Evolutionary conservation across 2,329 filamentous ascomycete species (phyloP).

Genomic region (Arthrobotrys pseudoclavata): DNA sequence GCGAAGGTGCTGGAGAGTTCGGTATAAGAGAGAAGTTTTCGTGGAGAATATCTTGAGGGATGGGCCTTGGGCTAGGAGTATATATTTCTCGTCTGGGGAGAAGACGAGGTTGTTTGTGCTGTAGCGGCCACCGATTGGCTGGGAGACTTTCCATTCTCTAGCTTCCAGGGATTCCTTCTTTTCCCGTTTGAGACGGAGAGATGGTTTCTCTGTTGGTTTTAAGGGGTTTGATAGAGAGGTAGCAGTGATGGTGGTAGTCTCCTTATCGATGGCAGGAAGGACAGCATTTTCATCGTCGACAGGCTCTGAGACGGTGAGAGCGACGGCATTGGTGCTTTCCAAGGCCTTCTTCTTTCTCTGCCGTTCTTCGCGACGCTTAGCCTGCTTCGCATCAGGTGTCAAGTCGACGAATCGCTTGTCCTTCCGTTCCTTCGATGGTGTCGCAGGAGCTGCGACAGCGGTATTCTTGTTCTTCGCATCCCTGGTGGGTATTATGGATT

Average conservation of each 20-base stretch:
- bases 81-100: slow-evolving; percentile 69
- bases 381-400: slow-evolving; percentile 47
- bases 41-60: slow-evolving; percentile 86
- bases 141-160: slow-evolving; percentile 73
- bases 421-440: slow-evolving; percentile 33
- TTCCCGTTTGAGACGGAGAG: slow-evolving; percentile 41
- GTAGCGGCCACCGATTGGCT: slow-evolving; percentile 68
- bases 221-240: slow-evolving; percentile 6
- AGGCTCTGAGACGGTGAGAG: slow-evolving; percentile 17
- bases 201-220: slow-evolving; percentile 40
- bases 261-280: slow-evolving; percentile 20
- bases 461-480: slow-evolving; percentile 18
- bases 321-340: slow-evolving; percentile 9
- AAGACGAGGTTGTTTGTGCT: slow-evolving; percentile 45
- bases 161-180: slow-evolving; percentile 48
- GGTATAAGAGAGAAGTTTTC: slow-evolving; percentile 82
- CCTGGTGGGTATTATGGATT: not conserved
- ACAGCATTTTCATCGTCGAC: not conserved
- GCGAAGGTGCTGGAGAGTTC: slow-evolving; percentile 71
- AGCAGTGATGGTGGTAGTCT: not conserved
- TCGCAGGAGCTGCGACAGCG: slow-evolving; percentile 11
- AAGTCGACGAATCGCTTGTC: slow-evolving; percentile 55
- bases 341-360: slow-evolving; percentile 38
- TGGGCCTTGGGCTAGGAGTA: slow-evolving; percentile 81
- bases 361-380: slow-evolving; percentile 55